Conservation (phyloP, 306 rosid species). For the Coriaria nepalensis region DNA sequence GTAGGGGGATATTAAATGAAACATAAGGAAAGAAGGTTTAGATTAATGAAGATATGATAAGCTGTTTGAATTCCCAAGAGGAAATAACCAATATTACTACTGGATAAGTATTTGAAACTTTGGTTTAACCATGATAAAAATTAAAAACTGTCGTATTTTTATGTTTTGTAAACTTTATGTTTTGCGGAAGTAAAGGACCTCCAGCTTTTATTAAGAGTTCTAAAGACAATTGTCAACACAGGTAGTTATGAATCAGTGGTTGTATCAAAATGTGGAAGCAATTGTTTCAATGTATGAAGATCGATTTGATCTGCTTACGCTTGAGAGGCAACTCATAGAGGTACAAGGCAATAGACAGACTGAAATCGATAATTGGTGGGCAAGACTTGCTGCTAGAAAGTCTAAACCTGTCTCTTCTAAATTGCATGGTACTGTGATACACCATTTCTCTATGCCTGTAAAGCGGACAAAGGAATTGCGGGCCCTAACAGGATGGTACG, state of each 20-base stretch:
- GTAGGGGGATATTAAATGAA: too few relatives aligned
- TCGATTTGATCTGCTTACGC: constrained; percentile 64
- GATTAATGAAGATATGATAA: too few relatives aligned
- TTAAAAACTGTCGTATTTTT: too few relatives aligned
- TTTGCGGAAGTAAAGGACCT: background rate
- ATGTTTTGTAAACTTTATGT: background rate
- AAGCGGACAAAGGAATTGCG: constrained; percentile 79
- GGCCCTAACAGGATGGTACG: constrained; percentile 78
- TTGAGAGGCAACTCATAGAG: constrained; percentile 48
- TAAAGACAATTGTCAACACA: constrained; percentile 15
- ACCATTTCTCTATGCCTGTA: constrained; percentile 49
- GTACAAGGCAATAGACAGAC: constrained; percentile 29
- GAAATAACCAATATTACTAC: too few relatives aligned
- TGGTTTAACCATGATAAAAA: too few relatives aligned
- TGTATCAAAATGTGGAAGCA: constrained; percentile 67
- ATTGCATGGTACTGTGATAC: constrained; percentile 29
- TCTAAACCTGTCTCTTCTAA: constrained; percentile 20
- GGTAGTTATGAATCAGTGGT: constrained; percentile 92
- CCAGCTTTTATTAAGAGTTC: constrained; percentile 7
- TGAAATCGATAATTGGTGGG: constrained; percentile 62
- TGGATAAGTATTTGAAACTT: too few relatives aligned
- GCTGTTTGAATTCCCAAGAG: too few relatives aligned
- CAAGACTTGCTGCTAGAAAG: constrained; percentile 32
- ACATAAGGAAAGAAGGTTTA: too few relatives aligned
- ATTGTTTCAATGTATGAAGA: constrained; percentile 93